Conservation (phyloP, 1,139 yeast species). For the Yamadazyma songkhlaensis region DNA sequence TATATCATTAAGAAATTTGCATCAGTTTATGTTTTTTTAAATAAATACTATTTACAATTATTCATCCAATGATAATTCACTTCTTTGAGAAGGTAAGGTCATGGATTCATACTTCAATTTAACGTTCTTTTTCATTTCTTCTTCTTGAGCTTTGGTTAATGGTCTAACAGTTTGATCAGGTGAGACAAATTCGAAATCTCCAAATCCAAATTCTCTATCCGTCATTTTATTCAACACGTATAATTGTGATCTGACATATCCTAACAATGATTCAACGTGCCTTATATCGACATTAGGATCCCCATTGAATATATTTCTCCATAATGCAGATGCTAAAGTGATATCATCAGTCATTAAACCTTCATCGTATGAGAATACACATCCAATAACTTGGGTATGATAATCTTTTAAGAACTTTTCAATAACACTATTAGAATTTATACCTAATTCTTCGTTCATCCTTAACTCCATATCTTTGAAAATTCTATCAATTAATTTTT, state of each 20-base stretch:
- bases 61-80: constrained; percentile 62
- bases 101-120: constrained; percentile 34
- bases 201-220: constrained; percentile 91
- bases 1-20: too few species aligned
- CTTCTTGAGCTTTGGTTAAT: constrained; percentile 61
- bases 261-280: constrained; percentile 82
- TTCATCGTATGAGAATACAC: constrained; percentile 89
- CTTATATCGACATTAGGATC: constrained; percentile 78
- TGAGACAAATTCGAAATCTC: constrained; percentile 81
- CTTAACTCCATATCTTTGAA: constrained; percentile 88
- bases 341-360: constrained; percentile 82
- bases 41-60: constrained; percentile 7
- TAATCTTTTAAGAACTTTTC: constrained; percentile 88
- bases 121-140: constrained; percentile 38
- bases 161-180: constrained; percentile 79
- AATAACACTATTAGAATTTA: constrained; percentile 77
- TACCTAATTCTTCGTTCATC: constrained; percentile 80
- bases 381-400: constrained; percentile 86
- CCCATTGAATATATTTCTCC: constrained; percentile 91
- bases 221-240: constrained; percentile 81
- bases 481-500: constrained; percentile 82
- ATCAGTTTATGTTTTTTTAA: neutral
- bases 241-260: constrained; percentile 84
- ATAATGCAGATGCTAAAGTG: constrained; percentile 80
- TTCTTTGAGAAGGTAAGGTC: constrained; percentile 60